Evolutionary conservation across 345 rosid species (phyloP).

Genomic region (Hibiscus syriacus): DNA sequence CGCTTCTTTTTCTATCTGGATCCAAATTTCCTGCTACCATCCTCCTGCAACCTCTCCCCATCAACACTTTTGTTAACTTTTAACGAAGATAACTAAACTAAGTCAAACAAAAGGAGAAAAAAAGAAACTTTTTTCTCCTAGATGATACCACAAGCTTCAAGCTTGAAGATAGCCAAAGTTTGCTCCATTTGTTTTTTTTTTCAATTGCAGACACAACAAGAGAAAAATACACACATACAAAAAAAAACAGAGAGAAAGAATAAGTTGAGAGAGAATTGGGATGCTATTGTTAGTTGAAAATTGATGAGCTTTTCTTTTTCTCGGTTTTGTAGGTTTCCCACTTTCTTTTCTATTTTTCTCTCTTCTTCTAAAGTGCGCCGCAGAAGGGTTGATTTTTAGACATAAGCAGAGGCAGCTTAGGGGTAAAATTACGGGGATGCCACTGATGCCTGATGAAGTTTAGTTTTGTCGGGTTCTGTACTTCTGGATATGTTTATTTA

Average conservation of each 20-base stretch:
- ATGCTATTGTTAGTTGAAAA: background rate
- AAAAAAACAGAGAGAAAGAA: no score
- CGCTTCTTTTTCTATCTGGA: slow-evolving; percentile 86
- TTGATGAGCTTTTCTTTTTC: slow-evolving; percentile 5
- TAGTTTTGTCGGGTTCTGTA: slow-evolving; percentile 27
- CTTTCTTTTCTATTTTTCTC: slow-evolving; percentile 10
- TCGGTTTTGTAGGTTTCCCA: slow-evolving; percentile 3
- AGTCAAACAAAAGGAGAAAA: background rate
- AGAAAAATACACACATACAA: no score
- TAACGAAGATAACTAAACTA: background rate
- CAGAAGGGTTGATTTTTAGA: background rate
- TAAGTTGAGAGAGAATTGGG: no score
- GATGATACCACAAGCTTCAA: slow-evolving; percentile 45
- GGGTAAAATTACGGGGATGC: slow-evolving; percentile 22
- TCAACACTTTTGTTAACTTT: background rate
- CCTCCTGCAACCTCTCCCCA: slow-evolving; percentile 56
- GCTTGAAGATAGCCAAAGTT: slow-evolving; percentile 33
- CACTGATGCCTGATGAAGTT: slow-evolving; percentile 21
- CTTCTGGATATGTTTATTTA: background rate
- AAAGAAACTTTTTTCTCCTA: background rate
- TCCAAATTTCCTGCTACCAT: slow-evolving; percentile 67
- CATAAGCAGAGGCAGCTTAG: slow-evolving; percentile 10
- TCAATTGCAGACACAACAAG: background rate
- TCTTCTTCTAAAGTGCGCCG: slow-evolving; percentile 22
- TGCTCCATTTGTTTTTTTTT: slow-evolving; percentile 38